Evolutionary conservation across 2,329 filamentous ascomycete genomes (phyloP).

Genomic region (Fonsecaea erecta): DNA sequence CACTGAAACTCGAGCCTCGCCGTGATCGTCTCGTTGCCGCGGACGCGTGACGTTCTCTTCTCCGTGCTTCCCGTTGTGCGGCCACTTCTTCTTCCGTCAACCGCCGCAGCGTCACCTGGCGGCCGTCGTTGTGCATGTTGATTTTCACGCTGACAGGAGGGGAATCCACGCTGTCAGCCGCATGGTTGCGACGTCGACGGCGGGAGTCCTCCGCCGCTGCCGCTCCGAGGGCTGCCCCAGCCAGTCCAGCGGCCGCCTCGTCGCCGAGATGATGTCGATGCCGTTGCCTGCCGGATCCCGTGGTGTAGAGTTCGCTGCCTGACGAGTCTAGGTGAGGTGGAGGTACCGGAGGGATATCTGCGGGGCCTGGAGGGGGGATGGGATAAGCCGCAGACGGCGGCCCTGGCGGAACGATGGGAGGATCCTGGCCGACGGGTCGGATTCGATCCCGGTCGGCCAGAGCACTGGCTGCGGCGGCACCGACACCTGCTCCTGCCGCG

Average conservation of each 20-base stretch:
- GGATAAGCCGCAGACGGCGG: constrained; percentile 39
- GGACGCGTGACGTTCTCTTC: constrained; percentile 50
- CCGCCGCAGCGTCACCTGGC: constrained; percentile 65
- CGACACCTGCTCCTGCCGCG: constrained; percentile 27
- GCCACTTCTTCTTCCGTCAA: constrained; percentile 67
- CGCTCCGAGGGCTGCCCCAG: constrained; percentile 41
- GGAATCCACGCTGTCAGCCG: constrained; percentile 55
- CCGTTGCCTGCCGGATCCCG: constrained; percentile 37
- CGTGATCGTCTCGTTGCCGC: constrained; percentile 39
- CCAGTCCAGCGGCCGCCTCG: constrained; percentile 41
- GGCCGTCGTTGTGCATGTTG: constrained; percentile 67
- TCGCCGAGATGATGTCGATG: constrained; percentile 39
- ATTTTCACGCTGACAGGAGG: constrained; percentile 68
- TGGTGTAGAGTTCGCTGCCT: constrained; percentile 42
- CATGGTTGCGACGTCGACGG: constrained; percentile 38
- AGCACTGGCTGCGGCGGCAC: constrained; percentile 35
- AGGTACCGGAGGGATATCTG: constrained; percentile 47
- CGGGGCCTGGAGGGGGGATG: neutral
- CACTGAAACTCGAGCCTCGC: constrained; percentile 48
- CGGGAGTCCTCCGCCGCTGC: constrained; percentile 41
- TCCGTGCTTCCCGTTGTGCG: constrained; percentile 61
- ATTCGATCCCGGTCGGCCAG: constrained; percentile 37
- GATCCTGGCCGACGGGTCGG: constrained; percentile 41
- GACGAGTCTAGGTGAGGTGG: constrained; percentile 48
- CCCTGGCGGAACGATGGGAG: constrained; percentile 39